These are phyloP conservation scores for Lactarius tabidus DNA, from an alignment of 768 basidiomycete genomes.

Conservation along the genomic window DNA sequence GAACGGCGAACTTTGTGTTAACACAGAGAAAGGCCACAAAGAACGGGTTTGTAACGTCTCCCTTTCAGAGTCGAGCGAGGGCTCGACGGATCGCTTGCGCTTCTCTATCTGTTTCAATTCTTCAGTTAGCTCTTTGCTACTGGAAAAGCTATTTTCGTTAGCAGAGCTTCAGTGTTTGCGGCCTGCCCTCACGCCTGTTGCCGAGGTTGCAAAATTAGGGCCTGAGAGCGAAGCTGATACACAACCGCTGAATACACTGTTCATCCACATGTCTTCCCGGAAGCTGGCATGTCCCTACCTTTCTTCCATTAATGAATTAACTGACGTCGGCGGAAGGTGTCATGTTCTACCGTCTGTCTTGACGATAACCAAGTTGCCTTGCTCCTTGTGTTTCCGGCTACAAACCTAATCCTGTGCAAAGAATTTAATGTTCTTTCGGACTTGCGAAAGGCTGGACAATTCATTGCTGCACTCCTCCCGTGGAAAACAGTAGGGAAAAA, in stretches of 20 bases:
- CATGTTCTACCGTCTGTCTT: conserved; percentile 42
- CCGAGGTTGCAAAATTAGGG: conserved; percentile 52
- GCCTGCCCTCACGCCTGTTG: conserved; percentile 44
- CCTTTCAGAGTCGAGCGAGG: conserved; percentile 44
- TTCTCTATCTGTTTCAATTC: conserved; percentile 46
- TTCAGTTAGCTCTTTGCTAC: conserved; percentile 38
- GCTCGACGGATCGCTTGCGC: conserved; percentile 39
- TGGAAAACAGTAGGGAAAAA: conserved; percentile 40
- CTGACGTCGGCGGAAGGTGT: conserved; percentile 17
- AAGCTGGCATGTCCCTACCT: conserved; percentile 12
- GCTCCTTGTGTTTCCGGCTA: conserved; percentile 52
- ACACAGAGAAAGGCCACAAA: conserved; percentile 34
- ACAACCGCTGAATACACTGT: conserved; percentile 39
- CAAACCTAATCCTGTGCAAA: conserved; percentile 34
- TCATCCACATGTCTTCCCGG: conserved; percentile 50
- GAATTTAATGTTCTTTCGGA: conserved; percentile 42
- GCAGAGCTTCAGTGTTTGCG: conserved; percentile 46
- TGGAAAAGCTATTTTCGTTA: conserved; percentile 47
- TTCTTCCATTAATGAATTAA: conserved; percentile 10
- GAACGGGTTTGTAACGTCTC: conserved; percentile 48
- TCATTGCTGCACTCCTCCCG: conserved; percentile 47
- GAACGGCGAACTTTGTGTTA: conserved; percentile 52
- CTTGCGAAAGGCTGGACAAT: conserved; percentile 30
- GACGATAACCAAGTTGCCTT: conserved; percentile 48
- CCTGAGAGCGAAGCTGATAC: conserved; percentile 40